phyloP scores from a whole-genome alignment of 441 rosid genomes.

The Populus hybrid region DNA sequence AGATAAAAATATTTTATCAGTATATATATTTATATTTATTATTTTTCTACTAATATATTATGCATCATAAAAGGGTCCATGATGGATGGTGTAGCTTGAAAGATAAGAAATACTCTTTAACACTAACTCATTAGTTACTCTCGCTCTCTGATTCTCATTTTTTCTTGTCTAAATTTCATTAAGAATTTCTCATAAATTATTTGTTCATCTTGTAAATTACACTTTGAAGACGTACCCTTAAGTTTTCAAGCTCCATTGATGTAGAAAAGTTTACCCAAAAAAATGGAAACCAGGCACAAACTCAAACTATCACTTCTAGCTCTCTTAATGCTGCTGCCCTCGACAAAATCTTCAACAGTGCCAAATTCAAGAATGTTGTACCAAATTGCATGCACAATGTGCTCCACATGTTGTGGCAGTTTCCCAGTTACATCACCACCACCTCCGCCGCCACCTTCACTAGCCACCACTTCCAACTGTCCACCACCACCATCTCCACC shows the following conservation, averaged over 20 bases:
- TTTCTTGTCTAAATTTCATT: background rate
- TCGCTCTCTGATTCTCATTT: background rate
- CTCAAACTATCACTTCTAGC: conserved; percentile 11
- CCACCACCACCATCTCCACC: conserved; percentile 82
- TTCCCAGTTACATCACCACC: conserved; percentile 52
- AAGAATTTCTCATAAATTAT: background rate
- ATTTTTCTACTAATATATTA: background rate
- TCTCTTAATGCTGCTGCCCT: conserved; percentile 8
- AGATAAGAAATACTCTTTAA: conserved; percentile 13
- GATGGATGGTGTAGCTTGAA: conserved; percentile 16
- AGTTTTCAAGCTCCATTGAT: conserved; percentile 8
- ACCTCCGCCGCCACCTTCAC: conserved; percentile 37
- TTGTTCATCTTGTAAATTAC: conserved; percentile 22
- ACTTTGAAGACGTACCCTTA: conserved; percentile 3
- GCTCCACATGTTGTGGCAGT: conserved; percentile 55
- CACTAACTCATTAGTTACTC: background rate
- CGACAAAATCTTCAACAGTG: conserved; percentile 1
- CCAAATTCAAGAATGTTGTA: conserved; percentile 35
- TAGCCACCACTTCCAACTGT: conserved; percentile 42
- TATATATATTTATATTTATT: background rate
- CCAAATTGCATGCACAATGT: conserved; percentile 85
- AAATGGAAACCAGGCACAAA: conserved; percentile 17
- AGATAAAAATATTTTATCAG: too few relatives aligned
- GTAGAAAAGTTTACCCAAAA: background rate
- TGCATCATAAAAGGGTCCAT: background rate